These are phyloP conservation scores for Tetrahymena borealis DNA, from an alignment of 73 alveolate species.

Conservation along the genomic window DNA sequence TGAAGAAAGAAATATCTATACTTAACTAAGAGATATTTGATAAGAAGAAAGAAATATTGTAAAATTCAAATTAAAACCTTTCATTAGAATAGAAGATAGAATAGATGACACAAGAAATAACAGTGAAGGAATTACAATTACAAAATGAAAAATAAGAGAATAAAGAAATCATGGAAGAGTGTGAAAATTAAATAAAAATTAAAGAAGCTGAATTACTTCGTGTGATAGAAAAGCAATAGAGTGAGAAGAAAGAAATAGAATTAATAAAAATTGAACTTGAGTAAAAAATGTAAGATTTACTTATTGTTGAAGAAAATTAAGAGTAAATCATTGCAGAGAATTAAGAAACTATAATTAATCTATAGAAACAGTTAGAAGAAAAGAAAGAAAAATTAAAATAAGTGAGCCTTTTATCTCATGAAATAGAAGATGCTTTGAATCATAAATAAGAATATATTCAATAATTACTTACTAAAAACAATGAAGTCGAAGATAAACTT, in stretches of 20 bases:
- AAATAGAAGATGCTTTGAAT: not conserved
- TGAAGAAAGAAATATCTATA: not conserved
- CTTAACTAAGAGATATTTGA: not conserved
- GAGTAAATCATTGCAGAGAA: no score
- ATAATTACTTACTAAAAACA: not conserved
- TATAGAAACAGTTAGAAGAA: not conserved
- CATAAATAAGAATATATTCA: not conserved
- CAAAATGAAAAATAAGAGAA: not conserved
- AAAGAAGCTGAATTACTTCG: no score
- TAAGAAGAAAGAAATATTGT: not conserved
- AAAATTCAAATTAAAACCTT: not conserved
- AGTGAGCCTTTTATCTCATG: not conserved
- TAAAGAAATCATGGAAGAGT: not conserved
- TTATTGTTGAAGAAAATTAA: no score
- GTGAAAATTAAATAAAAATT: not conserved
- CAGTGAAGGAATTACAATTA: not conserved
- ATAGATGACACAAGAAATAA: not conserved
- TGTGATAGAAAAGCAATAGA: no score
- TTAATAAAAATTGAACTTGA: not conserved
- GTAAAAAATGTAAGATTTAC: no score
- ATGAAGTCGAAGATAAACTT: not conserved
- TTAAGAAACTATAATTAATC: not conserved
- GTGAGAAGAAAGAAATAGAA: not conserved
- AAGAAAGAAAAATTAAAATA: not conserved
- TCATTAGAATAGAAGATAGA: not conserved